Percentiles rank a stretch among this genome's conserved stretches.
phyloP scores from a whole-genome alignment of 495 filamentous ascomycete species.

The Talaromyces adpressus region DNA sequence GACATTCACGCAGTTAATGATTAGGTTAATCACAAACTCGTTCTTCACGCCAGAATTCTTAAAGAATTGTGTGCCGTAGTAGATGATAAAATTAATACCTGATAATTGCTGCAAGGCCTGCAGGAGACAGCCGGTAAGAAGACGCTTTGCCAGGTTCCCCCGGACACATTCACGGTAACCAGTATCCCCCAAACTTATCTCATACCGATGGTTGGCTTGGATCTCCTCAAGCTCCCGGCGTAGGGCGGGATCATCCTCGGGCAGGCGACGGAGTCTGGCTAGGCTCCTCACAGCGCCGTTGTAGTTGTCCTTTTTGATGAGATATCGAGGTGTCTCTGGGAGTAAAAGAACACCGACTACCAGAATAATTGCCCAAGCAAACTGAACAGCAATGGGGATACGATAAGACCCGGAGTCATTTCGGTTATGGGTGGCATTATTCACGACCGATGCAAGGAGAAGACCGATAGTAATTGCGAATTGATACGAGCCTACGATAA shows the following conservation, averaged over 20 bases:
- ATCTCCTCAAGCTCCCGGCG: slow-evolving; percentile 69
- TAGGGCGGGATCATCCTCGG: slow-evolving; percentile 54
- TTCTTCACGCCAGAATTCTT: slow-evolving; percentile 60
- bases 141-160: slow-evolving; percentile 54
- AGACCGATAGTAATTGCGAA: slow-evolving; percentile 80
- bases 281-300: slow-evolving; percentile 61
- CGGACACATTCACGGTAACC: slow-evolving; percentile 63
- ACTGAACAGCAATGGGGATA: slow-evolving; percentile 77
- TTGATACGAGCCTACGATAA: slow-evolving; percentile 78
- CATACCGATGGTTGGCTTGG: slow-evolving; percentile 71
- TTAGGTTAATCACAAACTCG: slow-evolving; percentile 59
- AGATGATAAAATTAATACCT: slow-evolving; percentile 74
- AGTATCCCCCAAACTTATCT: slow-evolving; percentile 62
- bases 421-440: slow-evolving; percentile 64
- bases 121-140: slow-evolving; percentile 69
- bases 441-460: slow-evolving; percentile 67
- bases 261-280: slow-evolving; percentile 58
- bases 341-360: slow-evolving; percentile 64
- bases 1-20: slow-evolving; percentile 64
- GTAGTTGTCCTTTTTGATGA: slow-evolving; percentile 63
- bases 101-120: slow-evolving; percentile 76
- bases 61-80: slow-evolving; percentile 74
- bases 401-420: slow-evolving; percentile 63
- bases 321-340: slow-evolving; percentile 76
- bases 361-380: slow-evolving; percentile 73